Evolutionary conservation across 1,139 yeast species (phyloP), one percentile per base, ranked within the genome.

Genomic region (Yamadazyma diddensiae): DNA sequence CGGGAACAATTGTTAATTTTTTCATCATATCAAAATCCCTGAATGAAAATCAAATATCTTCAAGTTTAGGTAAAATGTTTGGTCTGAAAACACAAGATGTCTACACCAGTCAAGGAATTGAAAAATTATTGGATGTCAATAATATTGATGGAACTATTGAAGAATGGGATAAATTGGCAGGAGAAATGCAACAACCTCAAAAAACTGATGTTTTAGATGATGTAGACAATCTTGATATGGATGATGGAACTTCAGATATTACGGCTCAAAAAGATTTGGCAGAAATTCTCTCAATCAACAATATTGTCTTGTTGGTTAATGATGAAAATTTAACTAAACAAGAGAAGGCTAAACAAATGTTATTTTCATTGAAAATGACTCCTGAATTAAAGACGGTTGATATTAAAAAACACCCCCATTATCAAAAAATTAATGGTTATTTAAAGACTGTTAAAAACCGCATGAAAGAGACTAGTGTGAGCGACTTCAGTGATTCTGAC

Each of bases 331-430:
- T 47, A 6, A 29, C 38, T 9, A 40, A 49, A 29, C 59, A 57
- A 37, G 48, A 45, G 16, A 34, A 42, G 31, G 49, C 56, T 15
- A 45, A 43, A 29, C 49, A 51, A 17, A 51, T 53, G 8, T 41
- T 61, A 18, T 37, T 46, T 12, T 46, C 43, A 16, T 38, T 59
- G 12, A 46, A 46, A 34, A 56, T 62, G 18, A 52, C 47, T n/a
- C 68, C 68, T 1, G 64, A 61, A 36, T 58, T 65, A 12, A 52
- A 53, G 33, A 41, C 51, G 3, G 57, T 61, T 4, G 49, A 58
- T 32, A 47, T 62, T 31, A 47, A 44, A 12, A 59, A 54, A 34
- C 68, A 62, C 38, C 68, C 68, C 12, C 54, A 59, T 34, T 51
- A 51, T 34, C 29, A 42, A 3, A 46, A 48, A 15, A 53, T 62